Percentiles rank a stretch among this genome's conserved stretches.
These are phyloP conservation scores for Pichia phayaonensis DNA, from an alignment of 805 yeast species.

Conservation along the genomic window DNA sequence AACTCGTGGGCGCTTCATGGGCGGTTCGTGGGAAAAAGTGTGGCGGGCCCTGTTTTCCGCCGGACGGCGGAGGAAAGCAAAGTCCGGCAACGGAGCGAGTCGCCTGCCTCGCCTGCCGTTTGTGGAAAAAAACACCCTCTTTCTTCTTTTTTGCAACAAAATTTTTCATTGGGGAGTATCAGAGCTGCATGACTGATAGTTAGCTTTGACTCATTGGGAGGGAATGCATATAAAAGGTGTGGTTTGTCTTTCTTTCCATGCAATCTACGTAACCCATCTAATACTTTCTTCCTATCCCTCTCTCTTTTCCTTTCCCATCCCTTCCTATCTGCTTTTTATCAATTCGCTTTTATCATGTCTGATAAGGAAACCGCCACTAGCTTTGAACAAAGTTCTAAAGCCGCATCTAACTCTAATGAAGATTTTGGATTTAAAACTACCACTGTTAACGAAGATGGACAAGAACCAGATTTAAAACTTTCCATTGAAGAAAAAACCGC, in stretches of 20 bases:
- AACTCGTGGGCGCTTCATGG: too few relatives aligned
- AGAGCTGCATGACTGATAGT: background rate
- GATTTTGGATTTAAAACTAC: background rate
- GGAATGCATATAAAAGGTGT: background rate
- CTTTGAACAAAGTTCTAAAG: background rate
- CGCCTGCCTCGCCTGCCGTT: background rate
- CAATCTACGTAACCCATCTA: too few relatives aligned
- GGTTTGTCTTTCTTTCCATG: background rate
- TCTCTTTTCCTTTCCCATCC: background rate
- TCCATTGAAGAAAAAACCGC: slow-evolving; percentile 10
- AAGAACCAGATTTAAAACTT: background rate
- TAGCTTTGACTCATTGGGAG: too few relatives aligned
- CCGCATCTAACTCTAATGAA: background rate
- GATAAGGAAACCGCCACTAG: slow-evolving; percentile 3
- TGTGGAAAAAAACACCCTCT: too few relatives aligned
- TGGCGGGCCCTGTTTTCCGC: background rate
- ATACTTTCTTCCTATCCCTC: too few relatives aligned
- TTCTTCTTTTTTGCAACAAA: background rate
- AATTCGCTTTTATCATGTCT: background rate
- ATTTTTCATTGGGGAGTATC: background rate
- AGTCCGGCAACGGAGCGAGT: background rate
- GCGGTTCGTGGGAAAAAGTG: too few relatives aligned
- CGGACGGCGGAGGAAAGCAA: too few relatives aligned
- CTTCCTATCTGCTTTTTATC: too few relatives aligned
- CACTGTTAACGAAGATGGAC: background rate